Percentiles rank a stretch among this genome's conserved stretches.
Evolutionary conservation across 768 basidiomycete species (phyloP).

Genomic region (Panus rudis): DNA sequence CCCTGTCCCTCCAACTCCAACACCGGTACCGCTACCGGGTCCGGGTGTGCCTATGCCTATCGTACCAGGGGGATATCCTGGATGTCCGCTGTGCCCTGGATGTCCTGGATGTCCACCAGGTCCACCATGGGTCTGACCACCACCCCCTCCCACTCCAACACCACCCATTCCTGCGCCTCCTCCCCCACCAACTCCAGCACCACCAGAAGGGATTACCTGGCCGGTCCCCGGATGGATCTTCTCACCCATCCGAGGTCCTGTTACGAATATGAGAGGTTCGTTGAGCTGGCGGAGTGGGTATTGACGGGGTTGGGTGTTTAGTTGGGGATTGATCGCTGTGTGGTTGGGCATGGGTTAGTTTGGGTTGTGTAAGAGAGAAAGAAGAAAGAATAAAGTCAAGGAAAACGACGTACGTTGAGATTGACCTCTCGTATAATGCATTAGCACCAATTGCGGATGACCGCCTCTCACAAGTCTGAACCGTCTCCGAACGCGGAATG

Average conservation of each 20-base stretch:
- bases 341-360: constrained; percentile 6
- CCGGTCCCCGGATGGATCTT: constrained; percentile 37
- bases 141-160: constrained; percentile 2
- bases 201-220: background rate
- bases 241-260: constrained; percentile 68
- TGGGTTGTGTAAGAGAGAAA: constrained; percentile 8
- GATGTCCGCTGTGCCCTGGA: constrained; percentile 6
- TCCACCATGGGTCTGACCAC: no score
- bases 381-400: background rate
- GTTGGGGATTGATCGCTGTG: constrained; percentile 50
- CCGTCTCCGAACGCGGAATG: constrained; percentile 63
- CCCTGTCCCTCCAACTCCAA: no score
- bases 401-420: constrained; percentile 44
- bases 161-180: constrained; percentile 5
- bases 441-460: constrained; percentile 62
- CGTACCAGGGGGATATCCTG: constrained; percentile 2
- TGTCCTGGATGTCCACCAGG: constrained; percentile 9
- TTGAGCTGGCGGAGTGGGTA: constrained; percentile 66
- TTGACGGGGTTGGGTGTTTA: constrained; percentile 57
- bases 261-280: constrained; percentile 62
- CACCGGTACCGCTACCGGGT: no score
- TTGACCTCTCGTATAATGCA: constrained; percentile 70
- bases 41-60: constrained; percentile 15
- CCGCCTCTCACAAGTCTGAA: constrained; percentile 71
- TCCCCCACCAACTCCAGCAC: background rate